These are phyloP conservation scores for Puya raimondii DNA, from an alignment of 176 grass and related monocot species.

Conservation along the genomic window DNA sequence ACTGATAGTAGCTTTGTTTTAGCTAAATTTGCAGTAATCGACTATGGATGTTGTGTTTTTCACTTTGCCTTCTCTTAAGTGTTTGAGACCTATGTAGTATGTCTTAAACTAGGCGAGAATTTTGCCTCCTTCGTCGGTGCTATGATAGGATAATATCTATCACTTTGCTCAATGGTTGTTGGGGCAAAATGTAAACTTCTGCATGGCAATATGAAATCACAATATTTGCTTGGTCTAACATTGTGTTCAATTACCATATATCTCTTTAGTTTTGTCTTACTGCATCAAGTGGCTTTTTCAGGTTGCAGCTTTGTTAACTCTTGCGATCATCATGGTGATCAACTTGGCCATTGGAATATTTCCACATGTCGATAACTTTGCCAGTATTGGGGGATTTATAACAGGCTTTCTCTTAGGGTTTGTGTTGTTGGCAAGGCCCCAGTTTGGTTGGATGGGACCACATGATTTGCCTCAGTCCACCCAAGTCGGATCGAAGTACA, in stretches of 20 bases:
- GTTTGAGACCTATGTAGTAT: neutral
- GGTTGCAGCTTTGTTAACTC: slow-evolving; percentile 67
- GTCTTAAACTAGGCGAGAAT: neutral
- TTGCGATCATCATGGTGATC: slow-evolving; percentile 57
- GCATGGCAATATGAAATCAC: no score
- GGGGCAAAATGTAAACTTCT: no score
- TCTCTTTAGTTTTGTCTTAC: slow-evolving; percentile 12
- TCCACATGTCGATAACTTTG: slow-evolving; percentile 70
- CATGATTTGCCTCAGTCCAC: slow-evolving; percentile 61
- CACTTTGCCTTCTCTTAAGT: neutral
- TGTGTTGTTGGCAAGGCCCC: slow-evolving; percentile 63
- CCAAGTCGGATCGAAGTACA: slow-evolving; percentile 76
- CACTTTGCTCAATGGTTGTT: neutral
- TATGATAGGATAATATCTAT: neutral
- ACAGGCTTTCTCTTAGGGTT: slow-evolving; percentile 81
- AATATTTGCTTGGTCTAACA: no score
- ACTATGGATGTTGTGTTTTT: no score
- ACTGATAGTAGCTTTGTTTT: neutral
- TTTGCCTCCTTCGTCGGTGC: neutral
- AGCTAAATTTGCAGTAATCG: no score
- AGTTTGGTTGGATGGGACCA: slow-evolving; percentile 86
- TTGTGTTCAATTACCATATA: no score
- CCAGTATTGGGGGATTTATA: slow-evolving; percentile 63
- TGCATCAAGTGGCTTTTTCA: slow-evolving; percentile 24
- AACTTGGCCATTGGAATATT: slow-evolving; percentile 77